Base-by-base conservation (phyloP, 169 alveolate species). In the Plasmodium ovale region DNA sequence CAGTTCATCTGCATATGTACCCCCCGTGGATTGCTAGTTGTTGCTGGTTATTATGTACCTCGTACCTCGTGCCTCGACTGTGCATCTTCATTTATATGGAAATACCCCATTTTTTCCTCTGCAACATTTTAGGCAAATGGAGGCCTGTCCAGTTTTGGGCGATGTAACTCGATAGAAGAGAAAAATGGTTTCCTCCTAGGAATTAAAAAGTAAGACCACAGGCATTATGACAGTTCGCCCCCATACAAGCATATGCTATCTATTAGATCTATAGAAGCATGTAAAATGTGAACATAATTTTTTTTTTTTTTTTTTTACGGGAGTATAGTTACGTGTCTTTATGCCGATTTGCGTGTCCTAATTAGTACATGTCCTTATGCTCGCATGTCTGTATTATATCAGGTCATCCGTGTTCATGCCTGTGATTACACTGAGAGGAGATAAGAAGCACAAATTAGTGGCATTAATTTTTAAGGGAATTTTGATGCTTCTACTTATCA, bases 401-500 rank as follows among this genome's bases (percentile, higher is more conserved):
- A 71, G 87, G 25, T 79, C 89, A 10, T 79, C 82, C 39, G 69
- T 79, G 27, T 79, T 64, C 42, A 79, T 79, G 89, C 89, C 89
- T 3, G 69, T 79, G 35, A 59, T 79, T 23, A 79, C 82, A 9
- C 33, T 79, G n/a, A 39, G 71, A 2, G 56, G 51, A 19, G 70
- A 79, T 14, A 79, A 79, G 21, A 79, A 79, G 35, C 29, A 79
- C 69, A 79, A 79, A 65, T 62, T 79, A 3, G 70, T 79, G 2
- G 89, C 62, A 49, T 79, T 64, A 58, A 54, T 79, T 49, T 79
- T 31, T 37, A 79, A 58, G n/a, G 89, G 82, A 19, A 79, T 79
- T 19, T 29, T 79, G 12, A 19, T 79, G 14, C 37, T 79, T 27
- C 37, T 79, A 56, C 58, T 79, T 25, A 64, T 79, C 19, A 79